These are phyloP conservation scores for Rhizopogon sp. DNA, from an alignment of 768 basidiomycete genomes.

Conservation along the genomic window DNA sequence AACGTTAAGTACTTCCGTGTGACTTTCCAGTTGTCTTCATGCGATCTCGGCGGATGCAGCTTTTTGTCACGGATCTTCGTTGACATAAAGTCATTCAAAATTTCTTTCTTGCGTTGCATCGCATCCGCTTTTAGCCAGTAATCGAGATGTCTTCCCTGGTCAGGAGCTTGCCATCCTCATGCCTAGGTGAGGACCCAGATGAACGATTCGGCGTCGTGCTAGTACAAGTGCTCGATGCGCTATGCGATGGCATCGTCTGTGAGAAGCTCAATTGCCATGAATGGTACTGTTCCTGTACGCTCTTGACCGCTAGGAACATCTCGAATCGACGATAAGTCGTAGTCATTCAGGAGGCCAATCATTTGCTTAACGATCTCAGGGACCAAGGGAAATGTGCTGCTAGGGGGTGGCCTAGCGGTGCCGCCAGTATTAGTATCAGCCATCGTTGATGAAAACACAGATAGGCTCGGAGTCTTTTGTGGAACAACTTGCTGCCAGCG, in stretches of 20 bases:
- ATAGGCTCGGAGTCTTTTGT: too few species aligned
- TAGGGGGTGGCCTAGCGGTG: too few species aligned
- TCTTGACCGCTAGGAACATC: conserved; percentile 6
- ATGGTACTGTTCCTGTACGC: conserved; percentile 23
- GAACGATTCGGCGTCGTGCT: background rate
- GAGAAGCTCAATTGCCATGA: conserved; percentile 29
- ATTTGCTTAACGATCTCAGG: background rate
- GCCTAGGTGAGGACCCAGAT: conserved; percentile 2
- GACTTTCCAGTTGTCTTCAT: background rate
- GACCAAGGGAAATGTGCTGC: too few species aligned
- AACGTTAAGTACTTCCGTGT: background rate
- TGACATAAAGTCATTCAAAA: background rate
- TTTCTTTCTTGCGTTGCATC: background rate
- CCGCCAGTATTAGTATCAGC: too few species aligned
- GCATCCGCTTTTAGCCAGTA: background rate
- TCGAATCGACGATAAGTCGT: conserved; percentile 17
- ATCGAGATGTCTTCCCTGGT: background rate
- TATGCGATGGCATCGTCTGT: conserved; percentile 8
- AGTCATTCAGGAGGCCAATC: conserved; percentile 24
- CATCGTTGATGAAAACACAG: too few species aligned
- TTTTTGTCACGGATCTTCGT: background rate
- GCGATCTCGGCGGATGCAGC: background rate
- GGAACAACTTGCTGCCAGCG: too few species aligned
- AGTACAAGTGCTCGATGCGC: background rate
- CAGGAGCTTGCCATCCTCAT: background rate